Percentiles rank a stretch among this genome's conserved stretches.
Evolutionary conservation across 805 yeast genomes (phyloP).

Genomic region (Nakazawaea anatomiae): DNA sequence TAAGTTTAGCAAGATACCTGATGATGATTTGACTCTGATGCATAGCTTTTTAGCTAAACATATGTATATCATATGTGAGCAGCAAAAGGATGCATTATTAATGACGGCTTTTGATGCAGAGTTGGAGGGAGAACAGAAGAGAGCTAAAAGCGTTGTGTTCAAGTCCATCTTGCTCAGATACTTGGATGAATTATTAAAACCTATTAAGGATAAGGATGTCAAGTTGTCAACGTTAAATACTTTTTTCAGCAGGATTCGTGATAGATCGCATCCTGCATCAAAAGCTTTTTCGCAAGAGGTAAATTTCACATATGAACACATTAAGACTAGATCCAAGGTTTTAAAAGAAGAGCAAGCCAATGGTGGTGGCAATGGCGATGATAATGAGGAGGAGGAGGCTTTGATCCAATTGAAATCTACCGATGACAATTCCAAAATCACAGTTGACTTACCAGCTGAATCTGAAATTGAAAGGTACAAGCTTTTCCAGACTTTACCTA

Average conservation of each 20-base stretch:
- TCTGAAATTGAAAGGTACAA: constrained; percentile 47
- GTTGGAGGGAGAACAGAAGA: constrained; percentile 48
- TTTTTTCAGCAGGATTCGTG: constrained; percentile 60
- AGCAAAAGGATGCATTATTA: constrained; percentile 85
- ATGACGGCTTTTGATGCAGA: constrained; percentile 90
- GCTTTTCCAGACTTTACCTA: constrained; percentile 52
- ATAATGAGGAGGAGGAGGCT: constrained; percentile 57
- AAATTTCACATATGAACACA: constrained; percentile 67
- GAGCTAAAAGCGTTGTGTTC: constrained; percentile 64
- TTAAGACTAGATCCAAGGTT: constrained; percentile 66
- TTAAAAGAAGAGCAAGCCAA: constrained; percentile 44
- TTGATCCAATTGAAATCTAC: constrained; percentile 83
- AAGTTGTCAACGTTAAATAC: constrained; percentile 44
- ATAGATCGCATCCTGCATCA: constrained; percentile 53
- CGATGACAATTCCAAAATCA: constrained; percentile 75
- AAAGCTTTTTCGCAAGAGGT: constrained; percentile 71
- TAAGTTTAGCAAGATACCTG: constrained; percentile 54
- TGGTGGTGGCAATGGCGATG: constrained; percentile 32
- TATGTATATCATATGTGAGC: constrained; percentile 66
- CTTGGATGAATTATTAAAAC: constrained; percentile 23
- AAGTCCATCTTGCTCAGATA: constrained; percentile 80
- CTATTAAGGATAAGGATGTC: constrained; percentile 14
- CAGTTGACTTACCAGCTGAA: constrained; percentile 57
- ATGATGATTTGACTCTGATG: constrained; percentile 40
- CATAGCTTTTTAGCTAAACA: constrained; percentile 50